phyloP scores from a whole-genome alignment of 139 green algal species.

The Parachlorella kessleri region DNA sequence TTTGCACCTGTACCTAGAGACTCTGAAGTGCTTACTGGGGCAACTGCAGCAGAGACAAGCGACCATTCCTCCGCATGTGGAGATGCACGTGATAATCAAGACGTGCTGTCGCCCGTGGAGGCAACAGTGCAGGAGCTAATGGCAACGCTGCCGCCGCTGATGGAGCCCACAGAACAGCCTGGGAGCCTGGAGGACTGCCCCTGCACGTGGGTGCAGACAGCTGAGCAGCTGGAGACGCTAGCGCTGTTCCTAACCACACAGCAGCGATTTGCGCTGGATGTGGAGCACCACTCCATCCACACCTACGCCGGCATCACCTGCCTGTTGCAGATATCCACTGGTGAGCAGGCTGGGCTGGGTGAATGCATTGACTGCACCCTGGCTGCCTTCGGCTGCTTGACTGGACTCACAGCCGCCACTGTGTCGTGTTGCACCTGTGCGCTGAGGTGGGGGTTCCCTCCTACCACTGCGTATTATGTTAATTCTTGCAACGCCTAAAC shows the following conservation, averaged over 20 bases:
- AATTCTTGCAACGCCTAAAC: no score
- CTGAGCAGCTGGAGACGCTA: background rate
- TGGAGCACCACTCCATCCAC: constrained; percentile 61
- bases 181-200: background rate
- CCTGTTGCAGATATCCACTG: constrained; percentile 77
- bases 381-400: no score
- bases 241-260: background rate
- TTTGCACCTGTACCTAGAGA: no score
- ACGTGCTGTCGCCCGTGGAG: background rate
- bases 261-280: constrained; percentile 63
- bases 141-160: background rate
- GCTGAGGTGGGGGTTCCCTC: no score
- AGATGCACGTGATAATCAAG: no score
- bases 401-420: no score
- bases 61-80: no score
- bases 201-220: background rate
- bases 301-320: constrained; percentile 75
- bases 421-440: no score
- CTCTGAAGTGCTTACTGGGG: no score
- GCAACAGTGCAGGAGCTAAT: background rate
- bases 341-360: constrained; percentile 6
- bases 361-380: no score
- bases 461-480: no score
- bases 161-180: background rate
- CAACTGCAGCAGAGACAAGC: no score